Percentiles rank a stretch among this genome's conserved stretches.
These are phyloP conservation scores for Fragilariopsis cylindrus DNA, from an alignment of 108 stramenopile species.

Conservation along the genomic window DNA sequence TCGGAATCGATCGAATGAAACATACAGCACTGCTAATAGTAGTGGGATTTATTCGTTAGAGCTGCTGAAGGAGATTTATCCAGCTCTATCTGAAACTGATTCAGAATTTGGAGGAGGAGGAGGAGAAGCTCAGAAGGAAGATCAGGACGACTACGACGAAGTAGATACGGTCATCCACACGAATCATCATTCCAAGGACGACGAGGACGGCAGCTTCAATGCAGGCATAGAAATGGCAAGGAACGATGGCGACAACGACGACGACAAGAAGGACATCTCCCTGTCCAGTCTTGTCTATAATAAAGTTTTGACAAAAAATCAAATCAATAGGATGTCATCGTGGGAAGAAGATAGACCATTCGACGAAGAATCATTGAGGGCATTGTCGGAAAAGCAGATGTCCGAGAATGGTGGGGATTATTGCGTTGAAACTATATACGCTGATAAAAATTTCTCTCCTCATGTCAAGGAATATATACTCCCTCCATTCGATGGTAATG, in stretches of 20 bases:
- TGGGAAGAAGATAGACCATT: conserved; percentile 19
- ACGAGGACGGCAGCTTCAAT: background rate
- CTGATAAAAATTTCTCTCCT: background rate
- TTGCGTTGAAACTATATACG: background rate
- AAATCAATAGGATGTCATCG: background rate
- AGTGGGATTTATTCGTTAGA: conserved; percentile 10
- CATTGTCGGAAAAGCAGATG: conserved; percentile 1
- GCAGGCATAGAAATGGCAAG: background rate
- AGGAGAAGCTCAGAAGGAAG: conserved; percentile 2
- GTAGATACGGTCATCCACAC: background rate
- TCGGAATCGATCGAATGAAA: conserved; percentile 8
- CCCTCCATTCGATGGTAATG: background rate
- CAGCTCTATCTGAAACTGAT: conserved; percentile 3
- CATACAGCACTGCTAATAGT: conserved; percentile 4
- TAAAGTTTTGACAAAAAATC: background rate
- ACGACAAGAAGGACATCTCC: background rate
- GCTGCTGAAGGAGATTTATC: conserved; percentile 10
- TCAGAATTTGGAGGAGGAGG: background rate
- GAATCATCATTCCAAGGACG: background rate
- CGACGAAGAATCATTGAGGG: conserved; percentile 17
- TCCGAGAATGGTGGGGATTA: background rate
- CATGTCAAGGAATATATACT: conserved; percentile 11
- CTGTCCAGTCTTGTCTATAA: background rate
- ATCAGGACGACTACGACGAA: background rate
- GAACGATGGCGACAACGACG: background rate